These are phyloP conservation scores for Lithohypha guttulata DNA, from an alignment of 2,329 filamentous ascomycete species.

Conservation along the genomic window DNA sequence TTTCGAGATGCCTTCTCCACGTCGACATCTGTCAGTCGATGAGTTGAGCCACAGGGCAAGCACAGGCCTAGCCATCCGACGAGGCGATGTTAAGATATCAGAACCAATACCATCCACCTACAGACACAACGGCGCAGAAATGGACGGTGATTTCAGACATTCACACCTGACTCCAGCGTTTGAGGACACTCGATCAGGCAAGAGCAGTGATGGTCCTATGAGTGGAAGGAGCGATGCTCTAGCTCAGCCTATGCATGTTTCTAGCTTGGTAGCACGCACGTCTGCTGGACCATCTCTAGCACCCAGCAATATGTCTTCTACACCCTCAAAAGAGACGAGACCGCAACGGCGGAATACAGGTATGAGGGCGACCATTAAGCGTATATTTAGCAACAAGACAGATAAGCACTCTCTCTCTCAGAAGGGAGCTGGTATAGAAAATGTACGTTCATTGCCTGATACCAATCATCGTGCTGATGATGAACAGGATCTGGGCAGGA, in stretches of 20 bases:
- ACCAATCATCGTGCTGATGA: too few relatives aligned
- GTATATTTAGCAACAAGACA: conserved; percentile 21
- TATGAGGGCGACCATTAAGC: conserved; percentile 17
- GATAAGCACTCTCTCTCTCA: too few relatives aligned
- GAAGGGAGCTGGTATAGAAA: too few relatives aligned
- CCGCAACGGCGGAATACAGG: conserved; percentile 16
- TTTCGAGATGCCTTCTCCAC: conserved; percentile 2
- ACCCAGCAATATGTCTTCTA: conserved; percentile 18
- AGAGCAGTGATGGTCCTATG: conserved; percentile 11
- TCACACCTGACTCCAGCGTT: neutral
- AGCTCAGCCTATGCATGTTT: conserved; percentile 12
- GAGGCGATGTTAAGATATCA: conserved; percentile 26
- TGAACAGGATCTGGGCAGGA: neutral
- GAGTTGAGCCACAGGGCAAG: conserved; percentile 8
- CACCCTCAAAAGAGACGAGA: conserved; percentile 17
- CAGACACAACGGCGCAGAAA: conserved; percentile 6
- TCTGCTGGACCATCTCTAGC: conserved; percentile 16
- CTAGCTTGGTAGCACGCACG: conserved; percentile 10
- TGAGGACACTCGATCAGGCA: conserved; percentile 13
- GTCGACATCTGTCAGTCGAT: conserved; percentile 5
- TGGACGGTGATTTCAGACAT: conserved; percentile 3
- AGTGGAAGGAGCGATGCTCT: conserved; percentile 7
- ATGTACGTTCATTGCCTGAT: too few relatives aligned
- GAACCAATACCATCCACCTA: conserved; percentile 21
- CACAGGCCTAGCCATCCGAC: conserved; percentile 20